These are phyloP conservation scores for Fusarium illudens DNA, from an alignment of 2,329 filamentous ascomycete genomes.

Conservation along the genomic window DNA sequence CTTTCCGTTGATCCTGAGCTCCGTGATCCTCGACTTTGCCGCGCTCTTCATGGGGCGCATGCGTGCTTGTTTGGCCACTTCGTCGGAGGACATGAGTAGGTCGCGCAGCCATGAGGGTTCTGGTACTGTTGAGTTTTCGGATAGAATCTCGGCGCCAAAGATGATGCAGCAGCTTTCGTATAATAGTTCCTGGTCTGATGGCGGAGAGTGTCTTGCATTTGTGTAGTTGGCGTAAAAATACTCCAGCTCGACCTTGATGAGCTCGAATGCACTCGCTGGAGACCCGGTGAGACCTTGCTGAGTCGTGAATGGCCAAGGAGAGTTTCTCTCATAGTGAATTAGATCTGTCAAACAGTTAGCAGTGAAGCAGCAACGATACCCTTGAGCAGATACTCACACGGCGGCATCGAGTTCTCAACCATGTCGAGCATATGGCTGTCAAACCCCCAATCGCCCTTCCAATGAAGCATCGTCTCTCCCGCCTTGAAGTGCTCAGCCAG, in stretches of 20 bases:
- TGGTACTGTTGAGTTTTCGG: not conserved
- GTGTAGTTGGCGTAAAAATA: slow-evolving; percentile 31
- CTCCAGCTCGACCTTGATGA: slow-evolving; percentile 46
- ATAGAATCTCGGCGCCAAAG: slow-evolving; percentile 34
- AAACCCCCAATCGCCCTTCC: slow-evolving; percentile 34
- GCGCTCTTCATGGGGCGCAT: slow-evolving; percentile 31
- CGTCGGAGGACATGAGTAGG: slow-evolving; percentile 29
- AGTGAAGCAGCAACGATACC: no score
- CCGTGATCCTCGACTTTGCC: slow-evolving; percentile 22
- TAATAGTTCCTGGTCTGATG: slow-evolving; percentile 26
- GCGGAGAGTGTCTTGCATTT: slow-evolving; percentile 10
- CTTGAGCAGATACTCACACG: slow-evolving; percentile 33
- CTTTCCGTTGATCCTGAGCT: slow-evolving; percentile 35
- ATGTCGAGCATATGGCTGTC: slow-evolving; percentile 47
- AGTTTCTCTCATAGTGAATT: slow-evolving; percentile 50
- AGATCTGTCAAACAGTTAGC: slow-evolving; percentile 38
- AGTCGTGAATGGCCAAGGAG: slow-evolving; percentile 44
- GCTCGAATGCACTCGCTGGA: slow-evolving; percentile 44
- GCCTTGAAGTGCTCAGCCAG: slow-evolving; percentile 51
- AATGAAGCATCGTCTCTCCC: not conserved
- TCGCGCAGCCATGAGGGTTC: slow-evolving; percentile 37
- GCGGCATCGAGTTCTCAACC: slow-evolving; percentile 52
- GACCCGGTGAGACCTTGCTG: slow-evolving; percentile 22
- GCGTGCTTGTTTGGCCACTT: slow-evolving; percentile 21
- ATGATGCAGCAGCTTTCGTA: slow-evolving; percentile 39